These are phyloP conservation scores for Pelargonium citronellum DNA, from an alignment of 441 rosid genomes.

Conservation along the genomic window DNA sequence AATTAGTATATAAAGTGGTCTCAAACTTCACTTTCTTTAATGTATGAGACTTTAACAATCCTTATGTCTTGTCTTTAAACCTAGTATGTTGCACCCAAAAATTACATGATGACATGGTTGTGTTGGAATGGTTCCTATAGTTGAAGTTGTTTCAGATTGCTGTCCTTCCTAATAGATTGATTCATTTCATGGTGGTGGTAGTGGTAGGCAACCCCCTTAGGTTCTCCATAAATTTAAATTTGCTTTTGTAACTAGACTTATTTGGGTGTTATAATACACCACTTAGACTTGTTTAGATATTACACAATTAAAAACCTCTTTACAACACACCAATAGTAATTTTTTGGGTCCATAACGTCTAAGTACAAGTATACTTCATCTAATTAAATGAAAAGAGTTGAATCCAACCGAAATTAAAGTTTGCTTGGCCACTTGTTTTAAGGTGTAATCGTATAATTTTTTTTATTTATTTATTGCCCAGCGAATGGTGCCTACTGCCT, in stretches of 20 bases:
- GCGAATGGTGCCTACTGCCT: background rate
- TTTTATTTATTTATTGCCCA: no score
- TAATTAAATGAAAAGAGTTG: background rate
- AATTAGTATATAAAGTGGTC: no score
- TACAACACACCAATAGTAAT: background rate
- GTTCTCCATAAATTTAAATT: background rate
- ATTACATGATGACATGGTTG: background rate
- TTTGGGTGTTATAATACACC: no score
- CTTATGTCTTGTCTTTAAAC: no score
- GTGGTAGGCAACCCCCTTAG: background rate
- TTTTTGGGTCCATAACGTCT: background rate
- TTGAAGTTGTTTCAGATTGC: background rate
- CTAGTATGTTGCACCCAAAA: background rate
- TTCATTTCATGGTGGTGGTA: background rate
- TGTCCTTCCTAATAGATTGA: background rate
- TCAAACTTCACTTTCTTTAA: no score
- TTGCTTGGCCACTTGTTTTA: background rate
- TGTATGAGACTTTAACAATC: no score
- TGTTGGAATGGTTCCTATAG: background rate
- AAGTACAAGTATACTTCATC: background rate
- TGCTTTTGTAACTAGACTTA: background rate
- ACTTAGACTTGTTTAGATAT: background rate
- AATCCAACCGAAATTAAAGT: background rate
- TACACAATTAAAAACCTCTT: background rate
- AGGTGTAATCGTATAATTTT: no score